Percentiles rank a stretch among this genome's conserved stretches.
These are phyloP conservation scores for Jamesozyma spencerorum DNA, from an alignment of 805 yeast species.

Conservation along the genomic window DNA sequence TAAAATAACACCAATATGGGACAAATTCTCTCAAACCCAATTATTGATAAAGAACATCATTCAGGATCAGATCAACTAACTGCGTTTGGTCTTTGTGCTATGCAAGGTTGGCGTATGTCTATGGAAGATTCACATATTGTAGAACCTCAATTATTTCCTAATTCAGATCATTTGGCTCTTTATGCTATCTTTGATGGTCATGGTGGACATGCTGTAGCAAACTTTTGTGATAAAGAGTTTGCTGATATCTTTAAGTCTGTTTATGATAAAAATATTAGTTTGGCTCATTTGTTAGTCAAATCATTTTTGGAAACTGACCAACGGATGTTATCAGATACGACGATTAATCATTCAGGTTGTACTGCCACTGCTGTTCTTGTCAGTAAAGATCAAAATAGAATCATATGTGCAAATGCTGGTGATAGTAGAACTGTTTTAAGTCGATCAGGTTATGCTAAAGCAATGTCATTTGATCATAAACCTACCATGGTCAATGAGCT, in stretches of 20 bases:
- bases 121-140: slow-evolving; percentile 95
- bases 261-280: slow-evolving; percentile 10
- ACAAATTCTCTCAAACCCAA: slow-evolving; percentile 91
- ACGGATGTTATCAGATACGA: slow-evolving; percentile 60
- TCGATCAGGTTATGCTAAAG: slow-evolving; percentile 73
- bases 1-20: slow-evolving; percentile 71
- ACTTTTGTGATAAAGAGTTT: slow-evolving; percentile 72
- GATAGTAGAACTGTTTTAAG: slow-evolving; percentile 91
- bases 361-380: slow-evolving; percentile 88
- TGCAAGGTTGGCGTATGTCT: slow-evolving; percentile 99
- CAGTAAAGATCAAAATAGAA: slow-evolving; percentile 36
- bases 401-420: slow-evolving; percentile 88
- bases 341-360: slow-evolving; percentile 84
- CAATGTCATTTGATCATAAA: slow-evolving; percentile 77
- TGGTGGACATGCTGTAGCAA: slow-evolving; percentile 87
- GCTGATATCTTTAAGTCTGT: slow-evolving; percentile 58
- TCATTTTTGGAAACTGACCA: slow-evolving; percentile 79
- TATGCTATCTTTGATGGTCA: slow-evolving; percentile 97
- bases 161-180: slow-evolving; percentile 52
- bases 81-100: slow-evolving; percentile 77
- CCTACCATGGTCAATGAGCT: slow-evolving; percentile 90
- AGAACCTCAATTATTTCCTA: slow-evolving; percentile 19
- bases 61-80: slow-evolving; percentile 56
- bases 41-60: slow-evolving; percentile 60
- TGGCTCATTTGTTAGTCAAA: slow-evolving; percentile 39